Base-by-base conservation (phyloP, 495 filamentous ascomycete species). In the Lepidopterella palustris region DNA sequence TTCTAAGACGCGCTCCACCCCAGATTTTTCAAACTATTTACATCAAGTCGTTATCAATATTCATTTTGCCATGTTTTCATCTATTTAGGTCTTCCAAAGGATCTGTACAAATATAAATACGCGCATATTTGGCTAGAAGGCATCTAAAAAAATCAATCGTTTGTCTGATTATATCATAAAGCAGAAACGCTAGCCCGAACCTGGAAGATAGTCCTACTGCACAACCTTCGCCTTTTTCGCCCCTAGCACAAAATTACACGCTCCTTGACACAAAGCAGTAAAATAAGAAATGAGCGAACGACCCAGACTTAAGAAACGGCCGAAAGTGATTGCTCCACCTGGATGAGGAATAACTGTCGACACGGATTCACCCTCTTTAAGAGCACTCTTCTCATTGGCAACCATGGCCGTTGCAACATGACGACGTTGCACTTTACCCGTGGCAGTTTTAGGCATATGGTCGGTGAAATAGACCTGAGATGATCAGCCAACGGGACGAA, bases 381-480 rank as follows among this genome's bases (percentile, higher is more conserved):
- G 35, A 42, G 11, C 49, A 1, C 32, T 67, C 48, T 69, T 65
- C 45, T 73, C 70, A 52, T 69, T 64, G 71, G 82, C 85, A 66
- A 80, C 72, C 86, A 92, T 90, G 13, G 79, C 77, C 73, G 90
- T 84, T 4, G 89, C 88, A 9, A 92, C 87, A 62, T 87, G 85
- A 25, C 87, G 78, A 52, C 88, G 75, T 73, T 92, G 89, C 49
- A 92, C 84, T 76, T 92, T 93, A 23, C 89, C 88, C 5, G 88
- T 93, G 13, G 88, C 86, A 23, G 89, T 93, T 75, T 92, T 92
- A 26, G 88, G 88, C 81, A 92, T 91, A 57, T 81, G 73, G 49
- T 86, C 76, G 4, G 85, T 87, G 58, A 90, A 88, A 72, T 82
- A 92, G 18, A 91, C 74, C 84, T 87, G 63, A 2, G 5, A 48